phyloP scores from a whole-genome alignment of 2,329 filamentous ascomycete genomes.

The Colletotrichum simmondsii region DNA sequence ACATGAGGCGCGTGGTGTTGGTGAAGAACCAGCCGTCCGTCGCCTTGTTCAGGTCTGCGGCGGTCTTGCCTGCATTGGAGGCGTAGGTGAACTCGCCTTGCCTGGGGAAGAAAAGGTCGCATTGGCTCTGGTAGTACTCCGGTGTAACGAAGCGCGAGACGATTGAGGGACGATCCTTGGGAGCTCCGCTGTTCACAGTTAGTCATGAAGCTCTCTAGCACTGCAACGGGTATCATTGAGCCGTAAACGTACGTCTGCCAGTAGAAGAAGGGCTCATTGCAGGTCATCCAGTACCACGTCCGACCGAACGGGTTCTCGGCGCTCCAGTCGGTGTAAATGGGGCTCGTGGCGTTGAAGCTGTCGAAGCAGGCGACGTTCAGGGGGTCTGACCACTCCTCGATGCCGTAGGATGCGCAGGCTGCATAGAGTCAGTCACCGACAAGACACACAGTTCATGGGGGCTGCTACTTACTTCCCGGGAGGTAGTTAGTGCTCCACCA shows the following conservation, averaged over 20 bases:
- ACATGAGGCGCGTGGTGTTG: slow-evolving; percentile 65
- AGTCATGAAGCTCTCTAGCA: slow-evolving; percentile 37
- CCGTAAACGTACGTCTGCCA: slow-evolving; percentile 59
- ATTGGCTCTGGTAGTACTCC: slow-evolving; percentile 67
- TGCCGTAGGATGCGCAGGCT: slow-evolving; percentile 60
- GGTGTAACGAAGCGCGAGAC: slow-evolving; percentile 61
- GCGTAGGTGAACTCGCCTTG: slow-evolving; percentile 61
- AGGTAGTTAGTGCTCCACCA: slow-evolving; percentile 60
- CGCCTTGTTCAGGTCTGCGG: slow-evolving; percentile 59
- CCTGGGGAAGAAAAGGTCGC: slow-evolving; percentile 64
- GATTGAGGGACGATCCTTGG: slow-evolving; percentile 53
- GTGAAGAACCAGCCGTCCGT: slow-evolving; percentile 64
- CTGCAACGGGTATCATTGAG: neutral
- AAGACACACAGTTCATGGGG: neutral
- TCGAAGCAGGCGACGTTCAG: slow-evolving; percentile 62
- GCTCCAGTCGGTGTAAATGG: slow-evolving; percentile 60
- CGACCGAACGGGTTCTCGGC: slow-evolving; percentile 58
- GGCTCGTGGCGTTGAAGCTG: slow-evolving; percentile 60
- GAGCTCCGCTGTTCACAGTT: slow-evolving; percentile 54
- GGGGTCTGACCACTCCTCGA: slow-evolving; percentile 53
- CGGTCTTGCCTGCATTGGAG: slow-evolving; percentile 55
- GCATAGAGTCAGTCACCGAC: neutral
- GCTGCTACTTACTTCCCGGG: slow-evolving; percentile 56
- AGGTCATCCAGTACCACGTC: slow-evolving; percentile 71
- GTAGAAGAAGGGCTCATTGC: slow-evolving; percentile 64